Evolutionary conservation across 2,329 filamentous ascomycete genomes (phyloP).

Genomic region (Rhynchosporium secalis): DNA sequence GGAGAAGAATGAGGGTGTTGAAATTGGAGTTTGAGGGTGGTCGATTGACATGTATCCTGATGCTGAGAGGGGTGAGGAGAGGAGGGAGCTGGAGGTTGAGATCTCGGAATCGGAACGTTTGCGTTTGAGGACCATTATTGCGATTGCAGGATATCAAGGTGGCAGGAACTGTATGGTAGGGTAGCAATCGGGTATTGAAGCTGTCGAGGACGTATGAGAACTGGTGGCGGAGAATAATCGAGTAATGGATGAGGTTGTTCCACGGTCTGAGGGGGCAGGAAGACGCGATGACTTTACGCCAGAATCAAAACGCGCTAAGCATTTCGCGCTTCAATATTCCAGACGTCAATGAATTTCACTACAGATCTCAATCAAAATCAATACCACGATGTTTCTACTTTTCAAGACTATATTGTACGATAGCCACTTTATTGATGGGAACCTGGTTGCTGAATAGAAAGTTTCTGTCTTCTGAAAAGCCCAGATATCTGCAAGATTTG

Average conservation of each 20-base stretch:
- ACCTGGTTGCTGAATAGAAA: no score
- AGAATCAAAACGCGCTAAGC: conserved; percentile 14
- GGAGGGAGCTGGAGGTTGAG: conserved; percentile 47
- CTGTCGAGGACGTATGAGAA: not conserved
- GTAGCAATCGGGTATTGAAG: not conserved
- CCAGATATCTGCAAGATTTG: no score
- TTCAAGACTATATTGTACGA: no score
- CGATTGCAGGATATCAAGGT: conserved; percentile 4
- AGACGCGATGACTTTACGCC: conserved; percentile 19
- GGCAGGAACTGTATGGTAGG: not conserved
- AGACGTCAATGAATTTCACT: not conserved
- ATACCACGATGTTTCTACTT: not conserved
- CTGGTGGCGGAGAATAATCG: not conserved
- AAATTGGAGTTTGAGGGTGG: conserved; percentile 32
- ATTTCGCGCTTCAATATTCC: conserved; percentile 12
- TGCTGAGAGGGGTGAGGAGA: conserved; percentile 41
- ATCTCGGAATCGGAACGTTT: conserved; percentile 63
- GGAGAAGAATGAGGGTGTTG: conserved; percentile 48
- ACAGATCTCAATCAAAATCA: not conserved
- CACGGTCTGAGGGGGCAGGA: not conserved
- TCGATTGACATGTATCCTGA: conserved; percentile 42
- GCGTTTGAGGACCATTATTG: conserved; percentile 57
- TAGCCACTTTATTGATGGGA: no score
- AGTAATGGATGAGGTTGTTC: conserved; percentile 5
- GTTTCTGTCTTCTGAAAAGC: no score